These are phyloP conservation scores for Arxiozyma telluris DNA, from an alignment of 1,139 yeast genomes.

Conservation along the genomic window DNA sequence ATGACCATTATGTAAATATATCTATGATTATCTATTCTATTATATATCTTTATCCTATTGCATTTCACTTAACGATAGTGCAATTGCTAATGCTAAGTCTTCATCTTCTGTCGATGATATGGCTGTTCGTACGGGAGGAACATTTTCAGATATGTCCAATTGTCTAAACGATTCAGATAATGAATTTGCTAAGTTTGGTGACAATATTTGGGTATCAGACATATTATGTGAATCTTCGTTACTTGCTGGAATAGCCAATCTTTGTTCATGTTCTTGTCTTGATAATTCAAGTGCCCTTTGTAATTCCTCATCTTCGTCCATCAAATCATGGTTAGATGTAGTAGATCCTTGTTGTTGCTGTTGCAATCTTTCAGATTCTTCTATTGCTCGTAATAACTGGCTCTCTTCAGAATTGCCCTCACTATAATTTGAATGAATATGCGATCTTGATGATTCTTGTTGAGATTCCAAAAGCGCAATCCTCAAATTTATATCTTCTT, in stretches of 20 bases:
- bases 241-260: not conserved
- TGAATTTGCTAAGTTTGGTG: not conserved
- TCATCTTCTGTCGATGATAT: slow-evolving; percentile 15
- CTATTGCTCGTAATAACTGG: slow-evolving; percentile 22
- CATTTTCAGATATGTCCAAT: not conserved
- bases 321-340: not conserved
- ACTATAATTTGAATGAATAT: not conserved
- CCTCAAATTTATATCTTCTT: slow-evolving; percentile 37
- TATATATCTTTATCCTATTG: slow-evolving; percentile 1
- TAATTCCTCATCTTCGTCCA: slow-evolving; percentile 32
- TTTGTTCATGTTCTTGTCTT: slow-evolving; percentile 6
- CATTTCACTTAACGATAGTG: slow-evolving; percentile 30
- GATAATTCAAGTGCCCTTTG: slow-evolving; percentile 34
- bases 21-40: not conserved
- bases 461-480: slow-evolving; percentile 37
- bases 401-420: slow-evolving; percentile 6
- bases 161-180: not conserved
- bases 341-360: slow-evolving; percentile 30
- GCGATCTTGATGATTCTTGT: slow-evolving; percentile 7
- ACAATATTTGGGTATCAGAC: not conserved
- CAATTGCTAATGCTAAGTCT: slow-evolving; percentile 27
- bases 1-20: not conserved
- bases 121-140: not conserved
- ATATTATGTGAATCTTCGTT: not conserved
- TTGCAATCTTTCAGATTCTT: slow-evolving; percentile 35